Evolutionary conservation across 2,329 filamentous ascomycete species (phyloP).

Genomic region (Exophiala calicioides): DNA sequence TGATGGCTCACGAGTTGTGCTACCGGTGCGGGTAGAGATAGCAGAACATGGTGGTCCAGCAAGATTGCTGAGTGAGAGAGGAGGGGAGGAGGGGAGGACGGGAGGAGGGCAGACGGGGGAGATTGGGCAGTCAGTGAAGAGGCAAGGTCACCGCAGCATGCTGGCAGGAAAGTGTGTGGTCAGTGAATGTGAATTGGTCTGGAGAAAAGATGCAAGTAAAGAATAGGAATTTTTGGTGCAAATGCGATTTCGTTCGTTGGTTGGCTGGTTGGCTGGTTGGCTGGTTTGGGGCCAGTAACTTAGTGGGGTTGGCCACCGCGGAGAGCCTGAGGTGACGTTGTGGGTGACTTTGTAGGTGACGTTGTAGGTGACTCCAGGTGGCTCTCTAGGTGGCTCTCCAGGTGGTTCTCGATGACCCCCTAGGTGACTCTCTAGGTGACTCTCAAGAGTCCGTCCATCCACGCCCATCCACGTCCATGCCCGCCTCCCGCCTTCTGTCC

Average conservation of each 20-base stretch:
- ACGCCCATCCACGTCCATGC: no score
- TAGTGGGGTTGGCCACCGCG: conserved; percentile 13
- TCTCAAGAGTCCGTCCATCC: no score
- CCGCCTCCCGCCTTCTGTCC: no score
- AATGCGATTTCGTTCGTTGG: no score
- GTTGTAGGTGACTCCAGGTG: no score
- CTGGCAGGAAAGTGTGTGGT: conserved; percentile 3
- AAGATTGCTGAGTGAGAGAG: conserved; percentile 12
- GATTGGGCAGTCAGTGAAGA: conserved; percentile 1
- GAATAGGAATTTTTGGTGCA: conserved; percentile 15
- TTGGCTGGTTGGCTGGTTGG: no score
- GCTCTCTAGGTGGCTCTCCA: no score
- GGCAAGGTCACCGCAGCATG: conserved; percentile 15
- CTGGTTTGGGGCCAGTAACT: no score
- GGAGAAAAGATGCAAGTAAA: conserved; percentile 1
- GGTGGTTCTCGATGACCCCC: no score
- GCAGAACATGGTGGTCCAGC: conserved; percentile 29
- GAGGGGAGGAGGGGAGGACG: neutral
- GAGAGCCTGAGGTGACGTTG: no score
- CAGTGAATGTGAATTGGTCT: conserved; percentile 2
- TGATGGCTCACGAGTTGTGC: conserved; percentile 21
- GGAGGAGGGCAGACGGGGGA: conserved; percentile 17
- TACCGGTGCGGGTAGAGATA: conserved; percentile 30
- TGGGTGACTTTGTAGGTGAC: conserved; percentile 1
- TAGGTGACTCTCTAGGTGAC: no score